Base-by-base conservation (phyloP, 2,329 filamentous ascomycete species). In the Magnaporthales sp. region DNA sequence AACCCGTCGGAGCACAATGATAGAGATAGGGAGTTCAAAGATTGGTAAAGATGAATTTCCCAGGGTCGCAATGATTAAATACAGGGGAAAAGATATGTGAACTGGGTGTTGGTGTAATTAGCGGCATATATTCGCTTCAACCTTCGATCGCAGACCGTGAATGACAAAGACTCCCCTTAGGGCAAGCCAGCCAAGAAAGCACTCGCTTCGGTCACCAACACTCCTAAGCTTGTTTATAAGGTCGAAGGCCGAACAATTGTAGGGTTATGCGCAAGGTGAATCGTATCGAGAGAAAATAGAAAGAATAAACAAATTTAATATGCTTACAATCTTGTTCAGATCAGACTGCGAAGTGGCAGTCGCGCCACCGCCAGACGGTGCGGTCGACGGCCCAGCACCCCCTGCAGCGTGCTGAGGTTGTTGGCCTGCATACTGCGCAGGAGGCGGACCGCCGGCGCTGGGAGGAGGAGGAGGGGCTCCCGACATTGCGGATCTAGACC, bases 301-400 rank as follows among this genome's bases (percentile, higher is more conserved):
- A 19, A 26, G 22, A 30, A 56, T 19, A 63, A n/a, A 58, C n/a
- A 68, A 31, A 66, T 63, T 46, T 15, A 56, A 62, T 82, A 13
- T 31, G 81, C 93, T 85, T 84, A 97, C 94, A 78, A 98, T 98
- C 72, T 97, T 93, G 73, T 98, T 98, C 1, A 97, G 78, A 74
- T 97, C 92, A 2, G 90, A 92, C 79, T 92, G 89, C 10, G 79
- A 76, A 24, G 78, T 73, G 1, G 78, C 69, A 60, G 56, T 60
- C 56, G 56, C 29, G 56, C 27, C 27, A 8, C 56, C 56, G 26
- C 56, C 56, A 8, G 61, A 63, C 8, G 61, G 61, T 11, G 61
- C 29, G 30, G 29, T 46, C 61, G 61, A 63, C 10, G 30, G 19
- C 31, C 61, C 61, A 8, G 29, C 61, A 5, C 27, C 61, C 15